Conservation (phyloP, 257 asterid species). For the Anisodus tanguticus region DNA sequence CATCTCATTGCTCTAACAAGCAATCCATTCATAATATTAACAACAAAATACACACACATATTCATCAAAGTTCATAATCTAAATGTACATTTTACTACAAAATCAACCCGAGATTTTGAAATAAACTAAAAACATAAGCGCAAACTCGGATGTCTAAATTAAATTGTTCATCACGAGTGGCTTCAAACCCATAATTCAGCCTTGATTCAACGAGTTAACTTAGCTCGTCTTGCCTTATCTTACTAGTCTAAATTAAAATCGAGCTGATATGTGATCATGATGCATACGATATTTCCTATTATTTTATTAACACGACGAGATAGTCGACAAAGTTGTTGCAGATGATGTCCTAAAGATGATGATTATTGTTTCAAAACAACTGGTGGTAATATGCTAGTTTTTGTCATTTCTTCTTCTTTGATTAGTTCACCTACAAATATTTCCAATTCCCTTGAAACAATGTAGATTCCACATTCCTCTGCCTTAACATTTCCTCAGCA, state of each 20-base stretch:
- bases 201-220: background rate
- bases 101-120: background rate
- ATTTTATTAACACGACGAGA: slow-evolving; percentile 46
- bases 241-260: background rate
- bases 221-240: background rate
- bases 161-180: slow-evolving; percentile 28
- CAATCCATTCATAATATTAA: slow-evolving; percentile 2
- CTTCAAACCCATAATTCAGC: slow-evolving; percentile 11
- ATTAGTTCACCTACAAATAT: slow-evolving; percentile 56
- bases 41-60: slow-evolving; percentile 13
- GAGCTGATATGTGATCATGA: background rate
- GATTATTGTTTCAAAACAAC: slow-evolving; percentile 54
- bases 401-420: slow-evolving; percentile 68
- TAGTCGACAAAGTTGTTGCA: slow-evolving; percentile 62
- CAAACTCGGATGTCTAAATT: slow-evolving; percentile 24
- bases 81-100: slow-evolving; percentile 25
- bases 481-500: slow-evolving; percentile 60
- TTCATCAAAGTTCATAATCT: slow-evolving; percentile 12
- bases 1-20: background rate
- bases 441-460: slow-evolving; percentile 70
- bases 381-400: slow-evolving; percentile 47
- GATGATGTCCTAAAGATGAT: slow-evolving; percentile 64
- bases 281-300: background rate
- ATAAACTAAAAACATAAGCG: background rate
- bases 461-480: slow-evolving; percentile 69